Evolutionary conservation across 805 yeast species (phyloP).

Genomic region (Priceomyces haplophilus): DNA sequence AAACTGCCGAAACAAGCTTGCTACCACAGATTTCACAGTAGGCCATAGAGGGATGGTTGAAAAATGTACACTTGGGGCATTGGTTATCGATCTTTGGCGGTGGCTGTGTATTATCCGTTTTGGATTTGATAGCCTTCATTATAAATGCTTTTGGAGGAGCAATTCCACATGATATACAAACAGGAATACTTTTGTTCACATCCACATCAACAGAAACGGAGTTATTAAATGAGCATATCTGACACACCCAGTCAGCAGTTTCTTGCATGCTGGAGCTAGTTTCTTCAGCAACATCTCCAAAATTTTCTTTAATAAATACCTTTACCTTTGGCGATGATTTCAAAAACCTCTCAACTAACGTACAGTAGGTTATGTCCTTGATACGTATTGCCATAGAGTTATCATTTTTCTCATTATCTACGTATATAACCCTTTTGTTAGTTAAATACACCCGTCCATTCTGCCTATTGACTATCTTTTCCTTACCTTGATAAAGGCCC

Average conservation of each 20-base stretch:
- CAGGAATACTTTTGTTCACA: constrained; percentile 21
- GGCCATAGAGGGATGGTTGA: constrained; percentile 74
- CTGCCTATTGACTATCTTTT: constrained; percentile 61
- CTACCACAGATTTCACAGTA: constrained; percentile 89
- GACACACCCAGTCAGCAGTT: constrained; percentile 70
- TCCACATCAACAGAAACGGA: constrained; percentile 18
- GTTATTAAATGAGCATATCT: constrained; percentile 81
- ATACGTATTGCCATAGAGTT: constrained; percentile 50
- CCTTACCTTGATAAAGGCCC: constrained; percentile 78
- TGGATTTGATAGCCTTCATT: constrained; percentile 8
- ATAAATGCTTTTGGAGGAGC: constrained; percentile 14
- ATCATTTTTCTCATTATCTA: constrained; percentile 46
- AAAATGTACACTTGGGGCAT: constrained; percentile 68
- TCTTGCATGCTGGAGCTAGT: not conserved
- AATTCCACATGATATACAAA: constrained; percentile 41
- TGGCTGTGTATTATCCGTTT: not conserved
- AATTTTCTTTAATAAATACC: constrained; percentile 17
- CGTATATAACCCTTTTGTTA: constrained; percentile 65
- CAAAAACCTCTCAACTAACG: constrained; percentile 54
- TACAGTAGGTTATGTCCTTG: constrained; percentile 37
- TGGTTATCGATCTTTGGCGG: constrained; percentile 21
- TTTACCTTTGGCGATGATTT: constrained; percentile 78
- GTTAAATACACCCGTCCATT: constrained; percentile 80
- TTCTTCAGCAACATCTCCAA: not conserved
- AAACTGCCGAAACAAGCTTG: constrained; percentile 18